Conservation (phyloP, 805 yeast genomes). For the Candida cerambycidarum region DNA sequence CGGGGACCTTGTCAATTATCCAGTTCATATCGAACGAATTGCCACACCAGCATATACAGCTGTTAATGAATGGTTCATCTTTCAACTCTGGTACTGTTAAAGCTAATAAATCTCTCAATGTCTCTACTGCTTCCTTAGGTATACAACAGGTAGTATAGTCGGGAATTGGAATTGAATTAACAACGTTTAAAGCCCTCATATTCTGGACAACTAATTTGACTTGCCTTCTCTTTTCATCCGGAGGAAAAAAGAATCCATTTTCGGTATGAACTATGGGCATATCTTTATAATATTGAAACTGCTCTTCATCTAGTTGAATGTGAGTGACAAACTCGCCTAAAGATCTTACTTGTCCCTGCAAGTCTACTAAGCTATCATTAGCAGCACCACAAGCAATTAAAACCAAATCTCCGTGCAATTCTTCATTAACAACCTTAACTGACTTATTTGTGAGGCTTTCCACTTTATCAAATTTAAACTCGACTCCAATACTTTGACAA, state of each 20-base stretch:
- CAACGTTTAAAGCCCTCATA: constrained; percentile 1
- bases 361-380: constrained; percentile 32
- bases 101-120: constrained; percentile 10
- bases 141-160: constrained; percentile 13
- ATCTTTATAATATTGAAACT: constrained; percentile 32
- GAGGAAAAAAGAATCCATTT: constrained; percentile 48
- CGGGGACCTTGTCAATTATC: constrained; percentile 40
- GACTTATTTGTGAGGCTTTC: constrained; percentile 1
- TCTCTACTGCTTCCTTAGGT: constrained; percentile 14
- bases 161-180: too few relatives aligned
- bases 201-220: constrained; percentile 27
- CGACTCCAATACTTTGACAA: constrained; percentile 3
- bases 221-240: constrained; percentile 31
- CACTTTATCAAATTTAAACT: constrained; percentile 14
- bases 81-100: constrained; percentile 17
- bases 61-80: constrained; percentile 12
- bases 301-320: constrained; percentile 32
- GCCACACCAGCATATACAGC: constrained; percentile 18
- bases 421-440: constrained; percentile 20
- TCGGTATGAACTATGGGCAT: constrained; percentile 45
- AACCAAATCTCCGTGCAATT: constrained; percentile 28
- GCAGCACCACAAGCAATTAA: constrained; percentile 40
- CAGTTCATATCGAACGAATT: constrained; percentile 44
- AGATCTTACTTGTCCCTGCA: constrained; percentile 30
- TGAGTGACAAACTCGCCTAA: constrained; percentile 38